Percentiles rank a stretch among this genome's conserved stretches.
phyloP scores from a whole-genome alignment of 108 stramenopile species.

The Conticribra weissflogii region DNA sequence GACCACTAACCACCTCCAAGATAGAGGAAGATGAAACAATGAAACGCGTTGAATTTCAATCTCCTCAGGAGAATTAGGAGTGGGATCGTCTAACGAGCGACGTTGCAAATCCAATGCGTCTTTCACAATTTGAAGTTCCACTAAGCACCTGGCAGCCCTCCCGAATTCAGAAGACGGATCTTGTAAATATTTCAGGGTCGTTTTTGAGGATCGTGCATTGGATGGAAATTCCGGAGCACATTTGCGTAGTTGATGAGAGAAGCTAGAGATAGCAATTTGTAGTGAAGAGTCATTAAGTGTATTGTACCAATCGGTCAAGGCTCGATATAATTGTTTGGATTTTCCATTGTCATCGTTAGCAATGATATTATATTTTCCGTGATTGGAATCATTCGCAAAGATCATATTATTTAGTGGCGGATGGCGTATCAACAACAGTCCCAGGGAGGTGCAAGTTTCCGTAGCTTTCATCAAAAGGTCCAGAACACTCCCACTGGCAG shows the following conservation, averaged over 20 bases:
- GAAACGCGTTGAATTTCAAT: neutral
- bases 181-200: neutral
- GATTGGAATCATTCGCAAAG: no score
- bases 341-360: neutral
- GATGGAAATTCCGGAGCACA: neutral
- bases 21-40: neutral
- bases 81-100: no score
- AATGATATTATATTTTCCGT: neutral
- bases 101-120: slow-evolving; percentile 26
- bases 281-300: neutral
- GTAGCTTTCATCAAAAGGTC: neutral
- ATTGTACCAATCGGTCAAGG: neutral
- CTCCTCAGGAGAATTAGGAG: neutral
- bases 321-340: neutral
- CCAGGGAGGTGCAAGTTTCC: neutral
- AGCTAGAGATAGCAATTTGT: neutral
- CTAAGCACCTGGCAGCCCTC: slow-evolving; percentile 17
- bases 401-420: no score
- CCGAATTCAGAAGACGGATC: slow-evolving; percentile 6
- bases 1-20: slow-evolving; percentile 42
- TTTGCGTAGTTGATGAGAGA: neutral
- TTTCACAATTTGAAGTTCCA: slow-evolving; percentile 41
- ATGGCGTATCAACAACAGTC: neutral
- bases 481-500: neutral
- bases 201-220: neutral